Evolutionary conservation across 192 early-diverging fungal genomes (phyloP).

Genomic region (Coemansia interrupta): DNA sequence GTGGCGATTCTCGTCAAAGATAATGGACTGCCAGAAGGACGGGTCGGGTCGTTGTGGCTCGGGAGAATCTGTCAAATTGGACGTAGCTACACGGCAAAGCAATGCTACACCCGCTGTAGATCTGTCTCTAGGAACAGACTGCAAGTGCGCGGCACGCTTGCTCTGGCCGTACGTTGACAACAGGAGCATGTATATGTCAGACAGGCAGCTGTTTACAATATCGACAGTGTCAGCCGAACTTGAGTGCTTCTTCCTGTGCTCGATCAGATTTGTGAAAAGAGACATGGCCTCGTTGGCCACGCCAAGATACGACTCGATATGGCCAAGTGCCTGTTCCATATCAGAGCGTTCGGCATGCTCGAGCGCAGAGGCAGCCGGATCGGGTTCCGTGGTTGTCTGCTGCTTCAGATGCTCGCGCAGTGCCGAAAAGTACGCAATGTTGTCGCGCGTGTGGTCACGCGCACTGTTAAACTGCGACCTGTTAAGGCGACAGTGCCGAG

Average conservation of each 20-base stretch:
- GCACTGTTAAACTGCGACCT: slow-evolving; percentile 34
- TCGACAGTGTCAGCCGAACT: slow-evolving; percentile 8
- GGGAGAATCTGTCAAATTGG: neutral
- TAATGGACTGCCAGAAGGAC: slow-evolving; percentile 34
- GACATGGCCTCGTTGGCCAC: slow-evolving; percentile 20
- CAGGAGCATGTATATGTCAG: slow-evolving; percentile 35
- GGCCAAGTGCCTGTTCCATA: slow-evolving; percentile 5
- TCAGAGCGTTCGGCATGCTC: neutral
- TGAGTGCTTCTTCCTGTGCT: slow-evolving; percentile 32
- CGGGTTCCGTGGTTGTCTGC: neutral
- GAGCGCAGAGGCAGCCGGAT: neutral
- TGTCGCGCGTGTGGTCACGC: slow-evolving; percentile 39
- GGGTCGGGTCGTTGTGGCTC: slow-evolving; percentile 9
- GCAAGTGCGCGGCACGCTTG: slow-evolving; percentile 2
- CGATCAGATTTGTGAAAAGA: slow-evolving; percentile 27
- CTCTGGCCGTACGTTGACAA: slow-evolving; percentile 31
- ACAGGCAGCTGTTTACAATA: slow-evolving; percentile 24
- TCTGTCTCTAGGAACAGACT: neutral
- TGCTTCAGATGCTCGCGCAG: slow-evolving; percentile 10
- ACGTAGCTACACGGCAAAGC: neutral
- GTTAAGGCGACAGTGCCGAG: slow-evolving; percentile 41
- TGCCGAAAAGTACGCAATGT: slow-evolving; percentile 28
- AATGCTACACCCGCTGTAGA: neutral
- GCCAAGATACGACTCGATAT: slow-evolving; percentile 18
- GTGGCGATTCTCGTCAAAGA: slow-evolving; percentile 40